A percentile compares a stretch with the other conserved stretches of the same genome.
These are phyloP conservation scores for Fusarium compactum DNA, from an alignment of 2,329 filamentous ascomycete genomes.

Conservation along the genomic window DNA sequence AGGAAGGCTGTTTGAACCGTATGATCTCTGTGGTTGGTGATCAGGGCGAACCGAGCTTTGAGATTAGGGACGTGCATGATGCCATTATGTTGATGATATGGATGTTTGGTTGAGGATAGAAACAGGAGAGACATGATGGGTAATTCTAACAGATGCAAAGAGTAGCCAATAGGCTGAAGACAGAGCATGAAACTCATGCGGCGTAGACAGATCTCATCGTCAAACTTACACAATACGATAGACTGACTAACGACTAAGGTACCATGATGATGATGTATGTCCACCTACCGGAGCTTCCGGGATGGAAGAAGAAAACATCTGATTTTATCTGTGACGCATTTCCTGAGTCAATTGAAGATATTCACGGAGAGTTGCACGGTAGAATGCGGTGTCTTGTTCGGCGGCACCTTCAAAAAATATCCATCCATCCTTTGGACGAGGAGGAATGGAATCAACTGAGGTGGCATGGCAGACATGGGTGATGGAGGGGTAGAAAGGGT, in stretches of 20 bases:
- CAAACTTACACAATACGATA: slow-evolving; percentile 7
- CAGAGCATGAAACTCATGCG: slow-evolving; percentile 1
- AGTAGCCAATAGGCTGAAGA: not conserved
- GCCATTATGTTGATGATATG: slow-evolving; percentile 21
- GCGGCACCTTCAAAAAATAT: slow-evolving; percentile 29
- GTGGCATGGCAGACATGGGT: slow-evolving; percentile 18
- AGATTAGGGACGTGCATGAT: slow-evolving; percentile 23
- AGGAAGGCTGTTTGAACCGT: slow-evolving; percentile 15
- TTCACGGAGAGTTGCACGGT: slow-evolving; percentile 34
- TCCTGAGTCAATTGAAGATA: not conserved
- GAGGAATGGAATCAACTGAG: slow-evolving; percentile 33
- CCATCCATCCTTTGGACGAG: not conserved
- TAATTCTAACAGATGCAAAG: slow-evolving; percentile 20
- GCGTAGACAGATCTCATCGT: slow-evolving; percentile 31
- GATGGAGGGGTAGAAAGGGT: slow-evolving; percentile 35
- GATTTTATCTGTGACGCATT: slow-evolving; percentile 10
- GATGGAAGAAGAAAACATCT: slow-evolving; percentile 17
- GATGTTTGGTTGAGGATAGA: slow-evolving; percentile 5
- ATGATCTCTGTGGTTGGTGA: slow-evolving; percentile 30
- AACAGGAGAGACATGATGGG: not conserved
- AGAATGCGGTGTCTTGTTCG: slow-evolving; percentile 34
- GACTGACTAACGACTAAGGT: not conserved
- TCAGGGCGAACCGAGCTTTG: slow-evolving; percentile 32
- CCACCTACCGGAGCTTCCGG: slow-evolving; percentile 42
- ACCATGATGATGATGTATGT: slow-evolving; percentile 15